Evolutionary conservation across 768 basidiomycete genomes (phyloP), one percentile per base, ranked within the genome.

Genomic region (Hemileccinum rubropunctum): DNA sequence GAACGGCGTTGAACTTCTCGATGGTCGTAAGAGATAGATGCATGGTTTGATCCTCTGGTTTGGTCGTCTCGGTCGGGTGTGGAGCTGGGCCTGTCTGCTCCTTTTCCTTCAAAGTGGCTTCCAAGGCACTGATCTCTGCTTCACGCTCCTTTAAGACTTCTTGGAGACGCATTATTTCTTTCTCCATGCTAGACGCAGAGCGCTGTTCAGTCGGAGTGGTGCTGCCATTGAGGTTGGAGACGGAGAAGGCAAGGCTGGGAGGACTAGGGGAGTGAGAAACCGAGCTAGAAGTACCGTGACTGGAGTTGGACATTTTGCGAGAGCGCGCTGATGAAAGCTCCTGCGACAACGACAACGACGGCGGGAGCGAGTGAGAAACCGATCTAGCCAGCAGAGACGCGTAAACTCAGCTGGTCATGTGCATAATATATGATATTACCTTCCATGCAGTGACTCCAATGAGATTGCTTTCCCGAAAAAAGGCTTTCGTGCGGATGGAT

Each of bases 341-440:
- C 93, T 98, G 94, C 76, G 94, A 95, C 61, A 95, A 84, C 78
- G 94, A 95, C 76, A 86, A 82, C 69, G 93, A 94, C 72, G 94
- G 84, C 80, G 90, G 91, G 76, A 86, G 83, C 70, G 93, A 93
- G 74, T 90, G 90, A 75, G 89, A 91, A 58, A 86, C 82, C 83
- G 91, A 92, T 81, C 89, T 91, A 59, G 38, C 45, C 48, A 55
- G 49, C 52, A 11, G 51, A 43, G 43, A 50, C 17, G 12, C 0
- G 21, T 65, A 44, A 65, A 55, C 14, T 51, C 17, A 8, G 15
- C 6, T 10, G 18, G 11, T 17, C 9, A 44, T 23, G 32, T 47
- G 45, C 35, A 59, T 51, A 38, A 38, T 23, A 48, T 23, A 33
- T 47, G 45, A 49, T 63, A 65, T 58, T 70, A 86, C 88, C 90